Evolutionary conservation across 2,329 filamentous ascomycete species (phyloP).

Genomic region (Alternaria solani): DNA sequence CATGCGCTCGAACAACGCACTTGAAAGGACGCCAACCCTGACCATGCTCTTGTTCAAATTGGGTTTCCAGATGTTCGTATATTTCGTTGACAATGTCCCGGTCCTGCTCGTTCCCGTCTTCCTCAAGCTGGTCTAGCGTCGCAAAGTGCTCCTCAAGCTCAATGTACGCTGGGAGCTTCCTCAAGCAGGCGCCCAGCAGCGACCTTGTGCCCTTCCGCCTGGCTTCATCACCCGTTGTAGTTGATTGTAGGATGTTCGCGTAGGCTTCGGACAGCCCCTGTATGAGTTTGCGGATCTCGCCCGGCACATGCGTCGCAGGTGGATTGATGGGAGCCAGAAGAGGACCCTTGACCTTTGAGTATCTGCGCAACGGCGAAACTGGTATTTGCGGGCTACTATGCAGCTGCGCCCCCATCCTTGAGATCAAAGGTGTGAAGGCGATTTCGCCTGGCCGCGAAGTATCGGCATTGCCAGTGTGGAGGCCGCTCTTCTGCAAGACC

Average conservation of each 20-base stretch:
- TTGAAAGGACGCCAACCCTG: constrained; percentile 52
- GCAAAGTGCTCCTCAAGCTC: constrained; percentile 51
- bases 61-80: constrained; percentile 51
- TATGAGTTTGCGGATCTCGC: constrained; percentile 41
- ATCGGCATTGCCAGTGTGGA: constrained; percentile 5
- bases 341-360: constrained; percentile 32
- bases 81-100: constrained; percentile 50
- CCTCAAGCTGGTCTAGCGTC: constrained; percentile 39
- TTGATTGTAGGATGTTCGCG: constrained; percentile 48
- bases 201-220: constrained; percentile 47
- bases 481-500: constrained; percentile 3
- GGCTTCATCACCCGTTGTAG: constrained; percentile 26
- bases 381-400: constrained; percentile 43
- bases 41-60: constrained; percentile 43
- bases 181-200: constrained; percentile 51
- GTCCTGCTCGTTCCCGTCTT: constrained; percentile 40
- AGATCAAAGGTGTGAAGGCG: constrained; percentile 47
- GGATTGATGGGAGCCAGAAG: constrained; percentile 32
- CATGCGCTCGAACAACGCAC: constrained; percentile 54
- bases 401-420: constrained; percentile 37
- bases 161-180: constrained; percentile 53
- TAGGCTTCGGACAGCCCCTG: constrained; percentile 45
- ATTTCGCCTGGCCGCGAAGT: constrained; percentile 43
- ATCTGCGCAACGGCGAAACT: constrained; percentile 37
- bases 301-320: constrained; percentile 32